These are phyloP conservation scores for Pseudogymnoascus sp. DNA, from an alignment of 2,329 filamentous ascomycete species.

Conservation along the genomic window DNA sequence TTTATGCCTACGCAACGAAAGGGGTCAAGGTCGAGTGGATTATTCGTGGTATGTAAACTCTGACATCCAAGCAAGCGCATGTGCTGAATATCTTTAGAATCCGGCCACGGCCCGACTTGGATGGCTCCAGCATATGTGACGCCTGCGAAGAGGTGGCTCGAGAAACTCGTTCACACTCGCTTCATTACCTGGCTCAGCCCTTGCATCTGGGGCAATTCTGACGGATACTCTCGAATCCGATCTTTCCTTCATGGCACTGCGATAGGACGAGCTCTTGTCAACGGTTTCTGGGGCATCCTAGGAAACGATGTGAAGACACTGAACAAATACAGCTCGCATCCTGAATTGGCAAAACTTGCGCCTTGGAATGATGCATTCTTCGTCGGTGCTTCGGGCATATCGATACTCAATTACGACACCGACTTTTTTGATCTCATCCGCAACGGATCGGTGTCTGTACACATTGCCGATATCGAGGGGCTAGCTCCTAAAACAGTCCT, in stretches of 20 bases:
- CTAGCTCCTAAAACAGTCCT: constrained; percentile 41
- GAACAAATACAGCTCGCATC: constrained; percentile 48
- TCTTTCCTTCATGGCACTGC: constrained; percentile 50
- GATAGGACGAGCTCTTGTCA: constrained; percentile 48
- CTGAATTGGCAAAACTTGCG: constrained; percentile 46
- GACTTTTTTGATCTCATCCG: constrained; percentile 51
- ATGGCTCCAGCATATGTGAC: constrained; percentile 56
- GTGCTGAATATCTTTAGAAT: constrained; percentile 21
- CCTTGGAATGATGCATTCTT: constrained; percentile 47
- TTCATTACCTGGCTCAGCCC: constrained; percentile 68
- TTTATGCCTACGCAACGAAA: constrained; percentile 51
- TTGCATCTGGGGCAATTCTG: constrained; percentile 61
- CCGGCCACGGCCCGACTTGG: constrained; percentile 52
- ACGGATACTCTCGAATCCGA: constrained; percentile 50
- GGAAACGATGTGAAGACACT: constrained; percentile 46
- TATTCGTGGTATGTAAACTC: constrained; percentile 40
- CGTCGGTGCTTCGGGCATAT: constrained; percentile 43
- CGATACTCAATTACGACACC: constrained; percentile 53
- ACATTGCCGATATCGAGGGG: constrained; percentile 44
- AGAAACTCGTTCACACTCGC: constrained; percentile 60
- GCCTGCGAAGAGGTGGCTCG: constrained; percentile 59
- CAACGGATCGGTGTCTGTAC: constrained; percentile 43
- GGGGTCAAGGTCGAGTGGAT: constrained; percentile 53
- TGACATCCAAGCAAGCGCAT: background rate
- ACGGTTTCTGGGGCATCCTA: constrained; percentile 51